Conservation (phyloP, 345 rosid genomes). For the Trapa bicornis region DNA sequence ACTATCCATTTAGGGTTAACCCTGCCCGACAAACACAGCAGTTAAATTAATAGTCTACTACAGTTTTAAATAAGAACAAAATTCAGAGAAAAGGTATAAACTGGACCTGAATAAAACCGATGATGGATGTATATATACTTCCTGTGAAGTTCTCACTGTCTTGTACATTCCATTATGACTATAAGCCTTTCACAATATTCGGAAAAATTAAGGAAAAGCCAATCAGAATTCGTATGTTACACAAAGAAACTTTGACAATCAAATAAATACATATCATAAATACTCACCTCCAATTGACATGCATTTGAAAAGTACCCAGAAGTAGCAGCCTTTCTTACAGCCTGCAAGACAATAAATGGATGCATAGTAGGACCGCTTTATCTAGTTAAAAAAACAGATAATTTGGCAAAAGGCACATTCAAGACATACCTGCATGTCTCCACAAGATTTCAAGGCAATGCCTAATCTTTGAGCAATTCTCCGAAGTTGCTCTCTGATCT, state of each 20-base stretch:
- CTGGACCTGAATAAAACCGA: conserved; percentile 74
- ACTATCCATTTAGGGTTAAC: conserved; percentile 89
- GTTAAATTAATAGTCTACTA: not conserved
- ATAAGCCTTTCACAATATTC: conserved; percentile 28
- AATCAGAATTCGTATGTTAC: not conserved
- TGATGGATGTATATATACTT: conserved; percentile 85
- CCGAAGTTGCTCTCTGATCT: conserved; percentile 70
- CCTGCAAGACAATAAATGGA: conserved; percentile 27
- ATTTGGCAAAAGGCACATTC: not conserved
- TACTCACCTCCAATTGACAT: conserved; percentile 60
- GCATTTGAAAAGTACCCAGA: conserved; percentile 93
- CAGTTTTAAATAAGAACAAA: not conserved
- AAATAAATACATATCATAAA: not conserved
- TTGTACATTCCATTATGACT: conserved; percentile 72
- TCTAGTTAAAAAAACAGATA: not conserved
- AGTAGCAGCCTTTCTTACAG: conserved; percentile 70
- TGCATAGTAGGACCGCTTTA: not conserved
- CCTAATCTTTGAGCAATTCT: conserved; percentile 73
- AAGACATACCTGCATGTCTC: conserved; percentile 44
- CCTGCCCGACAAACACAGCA: conserved; percentile 28
- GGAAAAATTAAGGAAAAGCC: not conserved
- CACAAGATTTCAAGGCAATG: conserved; percentile 63
- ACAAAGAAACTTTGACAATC: not conserved
- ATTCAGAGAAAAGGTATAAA: not conserved
- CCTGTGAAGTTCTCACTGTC: conserved; percentile 78